These are phyloP conservation scores for Corchorus olitorius DNA, from an alignment of 345 rosid genomes.

Conservation along the genomic window DNA sequence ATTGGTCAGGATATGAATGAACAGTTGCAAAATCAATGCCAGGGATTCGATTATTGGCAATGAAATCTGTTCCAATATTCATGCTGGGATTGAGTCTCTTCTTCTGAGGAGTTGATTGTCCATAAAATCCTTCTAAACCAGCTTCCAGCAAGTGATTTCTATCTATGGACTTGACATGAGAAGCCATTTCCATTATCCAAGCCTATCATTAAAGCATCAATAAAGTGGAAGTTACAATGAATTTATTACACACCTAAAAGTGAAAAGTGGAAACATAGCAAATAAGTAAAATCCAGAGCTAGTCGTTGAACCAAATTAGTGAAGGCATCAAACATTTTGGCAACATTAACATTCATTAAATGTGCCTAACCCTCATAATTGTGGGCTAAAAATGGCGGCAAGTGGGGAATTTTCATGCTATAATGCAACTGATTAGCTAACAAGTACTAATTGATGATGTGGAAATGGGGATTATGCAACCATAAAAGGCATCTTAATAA, in stretches of 20 bases:
- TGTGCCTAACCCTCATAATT: not conserved
- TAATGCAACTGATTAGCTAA: not conserved
- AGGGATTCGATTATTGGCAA: slow-evolving; percentile 67
- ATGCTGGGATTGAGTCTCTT: slow-evolving; percentile 67
- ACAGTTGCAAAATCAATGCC: slow-evolving; percentile 85
- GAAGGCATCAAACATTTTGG: not conserved
- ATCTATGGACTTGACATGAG: slow-evolving; percentile 74
- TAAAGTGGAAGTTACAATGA: not conserved
- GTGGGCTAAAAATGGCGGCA: not conserved
- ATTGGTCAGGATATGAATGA: slow-evolving; percentile 95
- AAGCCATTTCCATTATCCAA: slow-evolving; percentile 90
- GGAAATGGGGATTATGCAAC: not conserved
- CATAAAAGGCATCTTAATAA: not conserved
- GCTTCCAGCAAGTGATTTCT: slow-evolving; percentile 78
- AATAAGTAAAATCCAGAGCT: not conserved
- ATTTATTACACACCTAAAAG: not conserved
- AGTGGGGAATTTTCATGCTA: not conserved
- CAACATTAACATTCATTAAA: not conserved
- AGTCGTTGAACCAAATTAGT: not conserved
- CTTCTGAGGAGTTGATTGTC: slow-evolving; percentile 70
- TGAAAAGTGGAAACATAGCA: not conserved
- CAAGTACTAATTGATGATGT: not conserved
- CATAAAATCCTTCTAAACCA: slow-evolving; percentile 91
- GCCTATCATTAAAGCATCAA: slow-evolving; percentile 40
- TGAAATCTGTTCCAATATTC: slow-evolving; percentile 80